Evolutionary conservation across 208 protist genomes (phyloP), one percentile per base, ranked within the genome.

Genomic region (Leishmania braziliensis): DNA sequence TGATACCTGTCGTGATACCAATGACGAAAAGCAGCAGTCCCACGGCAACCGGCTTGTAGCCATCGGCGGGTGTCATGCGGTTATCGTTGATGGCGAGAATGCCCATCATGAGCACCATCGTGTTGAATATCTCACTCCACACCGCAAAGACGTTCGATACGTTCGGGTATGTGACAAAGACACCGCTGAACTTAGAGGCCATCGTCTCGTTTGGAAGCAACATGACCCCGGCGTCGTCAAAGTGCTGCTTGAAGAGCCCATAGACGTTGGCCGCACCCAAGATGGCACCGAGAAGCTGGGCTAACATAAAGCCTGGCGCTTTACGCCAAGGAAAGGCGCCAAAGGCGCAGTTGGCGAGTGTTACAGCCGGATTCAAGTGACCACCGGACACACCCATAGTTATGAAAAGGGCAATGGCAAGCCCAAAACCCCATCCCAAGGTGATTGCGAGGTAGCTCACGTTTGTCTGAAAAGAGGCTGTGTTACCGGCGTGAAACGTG

Each of bases 351-450:
- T 90, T 88, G 0, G 87, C 88, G 2, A 91, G 39, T n/a, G 89
- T 90, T 43, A 93, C 89, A 12, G 87, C 79, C 16, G 87, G 84
- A 81, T 93, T 93, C 48, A 91, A 73, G 83, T 93, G 89, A 3
- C 87, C 89, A 58, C 89, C 87, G 20, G 86, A 91, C 60, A 89
- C 82, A 12, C 85, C 87, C 82, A 90, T 86, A 63, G 71, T 86
- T 6, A 86, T 75, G 69, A 83, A 91, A 26, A 93, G 79, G 39
- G 75, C 86, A 46, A 93, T 85, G 62, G 78, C 74, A 5, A 93
- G 78, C 5, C 81, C 89, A 8, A 90, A 62, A 2, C 78, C 89
- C 88, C 88, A 91, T 65, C 89, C 89, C 58, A 93, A 77, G 46
- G 80, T 91, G 18, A 90, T 73, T 5, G 74, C 69, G 33, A 93